Conservation (phyloP, 2,329 filamentous ascomycete species). For the Trichoderma atrobrunneum region DNA sequence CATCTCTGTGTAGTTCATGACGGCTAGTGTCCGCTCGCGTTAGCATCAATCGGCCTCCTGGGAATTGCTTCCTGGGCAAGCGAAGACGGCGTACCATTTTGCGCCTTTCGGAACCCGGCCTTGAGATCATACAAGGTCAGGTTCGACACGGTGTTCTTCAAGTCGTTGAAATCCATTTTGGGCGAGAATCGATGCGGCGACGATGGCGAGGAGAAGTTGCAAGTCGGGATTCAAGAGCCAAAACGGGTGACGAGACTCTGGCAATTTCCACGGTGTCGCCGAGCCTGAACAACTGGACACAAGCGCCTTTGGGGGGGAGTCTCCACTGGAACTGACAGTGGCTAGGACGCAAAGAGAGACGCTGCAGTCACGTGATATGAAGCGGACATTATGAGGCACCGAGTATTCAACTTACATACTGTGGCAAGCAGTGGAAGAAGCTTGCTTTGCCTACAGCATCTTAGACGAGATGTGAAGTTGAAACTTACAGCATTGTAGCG, state of each 20-base stretch:
- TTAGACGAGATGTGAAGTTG: neutral
- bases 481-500: neutral
- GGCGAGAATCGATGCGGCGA: conserved; percentile 19
- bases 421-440: neutral
- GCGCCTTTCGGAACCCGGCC: conserved; percentile 88
- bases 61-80: conserved; percentile 11
- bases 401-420: neutral
- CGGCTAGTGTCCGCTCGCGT: conserved; percentile 55
- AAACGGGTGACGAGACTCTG: conserved; percentile 11
- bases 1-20: conserved; percentile 98
- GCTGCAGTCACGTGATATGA: neutral
- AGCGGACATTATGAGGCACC: neutral
- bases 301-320: neutral
- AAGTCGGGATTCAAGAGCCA: neutral
- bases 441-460: neutral
- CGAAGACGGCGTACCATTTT: conserved; percentile 70
- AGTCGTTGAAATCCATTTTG: conserved; percentile 76
- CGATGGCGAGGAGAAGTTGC: neutral
- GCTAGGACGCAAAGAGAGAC: neutral
- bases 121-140: conserved; percentile 94
- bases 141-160: conserved; percentile 86
- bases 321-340: neutral
- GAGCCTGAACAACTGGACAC: conserved; percentile 13
- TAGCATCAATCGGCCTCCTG: conserved; percentile 26
- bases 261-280: conserved; percentile 7